phyloP scores from a whole-genome alignment of 495 filamentous ascomycete species.

The Articulospora tetracladia region DNA sequence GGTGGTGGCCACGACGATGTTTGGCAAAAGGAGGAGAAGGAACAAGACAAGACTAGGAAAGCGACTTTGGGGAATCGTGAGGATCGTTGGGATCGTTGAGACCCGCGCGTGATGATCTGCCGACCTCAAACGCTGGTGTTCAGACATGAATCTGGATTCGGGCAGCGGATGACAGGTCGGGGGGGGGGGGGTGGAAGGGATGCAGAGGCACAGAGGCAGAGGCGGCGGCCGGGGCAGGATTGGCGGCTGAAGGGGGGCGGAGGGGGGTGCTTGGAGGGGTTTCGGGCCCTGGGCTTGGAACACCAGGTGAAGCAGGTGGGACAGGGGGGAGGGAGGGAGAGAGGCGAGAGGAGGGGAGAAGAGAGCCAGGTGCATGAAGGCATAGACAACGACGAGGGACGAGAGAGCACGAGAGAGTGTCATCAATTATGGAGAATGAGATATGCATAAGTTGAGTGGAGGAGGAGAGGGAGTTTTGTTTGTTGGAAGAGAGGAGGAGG shows the following conservation, averaged over 20 bases:
- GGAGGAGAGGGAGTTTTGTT: too few relatives aligned
- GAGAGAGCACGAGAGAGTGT: background rate
- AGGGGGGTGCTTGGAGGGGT: conserved; percentile 10
- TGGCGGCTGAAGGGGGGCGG: background rate
- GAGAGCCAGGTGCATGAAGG: background rate
- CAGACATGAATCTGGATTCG: conserved; percentile 11
- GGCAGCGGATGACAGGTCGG: conserved; percentile 5
- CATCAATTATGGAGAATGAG: too few relatives aligned
- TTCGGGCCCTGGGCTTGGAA: conserved; percentile 19
- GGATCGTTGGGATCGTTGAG: conserved; percentile 6
- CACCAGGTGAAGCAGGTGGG: conserved; percentile 8
- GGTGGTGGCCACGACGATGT: conserved; percentile 14
- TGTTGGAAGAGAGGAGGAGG: too few relatives aligned
- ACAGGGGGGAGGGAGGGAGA: background rate
- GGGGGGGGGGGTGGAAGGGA: background rate
- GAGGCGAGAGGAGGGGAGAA: background rate
- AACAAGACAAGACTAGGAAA: conserved; percentile 22
- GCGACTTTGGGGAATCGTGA: too few relatives aligned
- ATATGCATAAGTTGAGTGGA: background rate
- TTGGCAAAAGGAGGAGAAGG: conserved; percentile 16
- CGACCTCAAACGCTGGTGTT: conserved; percentile 21
- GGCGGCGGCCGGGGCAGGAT: background rate
- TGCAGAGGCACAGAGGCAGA: background rate
- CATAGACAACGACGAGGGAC: background rate
- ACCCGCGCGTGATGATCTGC: conserved; percentile 12